Conservation (phyloP, 2,329 filamentous ascomycete genomes). For the Microdochium bolleyi region DNA sequence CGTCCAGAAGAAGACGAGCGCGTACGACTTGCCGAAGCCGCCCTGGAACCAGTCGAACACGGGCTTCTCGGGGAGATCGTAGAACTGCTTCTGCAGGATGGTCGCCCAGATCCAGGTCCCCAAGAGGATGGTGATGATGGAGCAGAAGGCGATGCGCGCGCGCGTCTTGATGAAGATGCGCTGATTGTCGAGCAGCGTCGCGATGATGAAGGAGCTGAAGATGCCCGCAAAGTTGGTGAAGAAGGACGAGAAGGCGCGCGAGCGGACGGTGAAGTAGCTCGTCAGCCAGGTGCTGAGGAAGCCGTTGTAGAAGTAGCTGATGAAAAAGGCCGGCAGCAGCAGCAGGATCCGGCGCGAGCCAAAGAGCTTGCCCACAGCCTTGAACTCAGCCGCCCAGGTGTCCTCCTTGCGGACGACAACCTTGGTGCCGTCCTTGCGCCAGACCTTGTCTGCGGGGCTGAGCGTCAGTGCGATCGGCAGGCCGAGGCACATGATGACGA, state of each 20-base stretch:
- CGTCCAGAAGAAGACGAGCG: conserved; percentile 18
- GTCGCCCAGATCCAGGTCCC: conserved; percentile 22
- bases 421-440: conserved; percentile 18
- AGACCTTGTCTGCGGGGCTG: conserved; percentile 21
- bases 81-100: conserved; percentile 20
- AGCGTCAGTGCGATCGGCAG: conserved; percentile 15
- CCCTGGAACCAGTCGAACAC: conserved; percentile 21
- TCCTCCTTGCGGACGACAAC: conserved; percentile 15
- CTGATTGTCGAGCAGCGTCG: conserved; percentile 19
- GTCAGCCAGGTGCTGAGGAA: conserved; percentile 21
- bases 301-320: conserved; percentile 24
- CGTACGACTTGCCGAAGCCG: conserved; percentile 17
- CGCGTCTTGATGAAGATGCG: conserved; percentile 18
- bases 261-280: conserved; percentile 21
- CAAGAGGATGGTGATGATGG: conserved; percentile 16
- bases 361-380: conserved; percentile 14
- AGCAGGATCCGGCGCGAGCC: conserved; percentile 17
- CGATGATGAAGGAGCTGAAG: conserved; percentile 20
- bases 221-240: conserved; percentile 23
- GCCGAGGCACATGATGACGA: conserved; percentile 8
- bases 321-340: conserved; percentile 23
- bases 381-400: conserved; percentile 18
- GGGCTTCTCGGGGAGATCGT: conserved; percentile 14
- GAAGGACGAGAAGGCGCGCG: conserved; percentile 23
- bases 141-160: conserved; percentile 13